These are phyloP conservation scores for Fragaria ananassa DNA, from an alignment of 306 rosid genomes.

Conservation along the genomic window DNA sequence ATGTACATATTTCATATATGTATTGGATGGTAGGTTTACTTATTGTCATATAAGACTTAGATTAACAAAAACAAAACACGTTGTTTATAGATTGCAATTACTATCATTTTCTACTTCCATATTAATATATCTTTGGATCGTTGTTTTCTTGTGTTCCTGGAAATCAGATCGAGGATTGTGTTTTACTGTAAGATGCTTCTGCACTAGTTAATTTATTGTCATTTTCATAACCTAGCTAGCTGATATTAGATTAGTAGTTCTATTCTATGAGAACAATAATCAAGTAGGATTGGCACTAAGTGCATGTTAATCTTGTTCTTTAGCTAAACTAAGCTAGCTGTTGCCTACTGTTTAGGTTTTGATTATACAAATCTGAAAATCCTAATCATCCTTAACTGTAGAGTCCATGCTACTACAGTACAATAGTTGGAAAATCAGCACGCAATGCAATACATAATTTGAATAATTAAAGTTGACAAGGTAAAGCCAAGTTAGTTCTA, in stretches of 20 bases:
- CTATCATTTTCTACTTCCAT: not conserved
- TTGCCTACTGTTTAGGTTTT: not conserved
- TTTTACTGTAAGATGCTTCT: not conserved
- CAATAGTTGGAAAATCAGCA: not conserved
- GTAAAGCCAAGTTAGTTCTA: constrained; percentile 3
- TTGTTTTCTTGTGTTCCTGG: constrained; percentile 2
- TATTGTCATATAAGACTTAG: not conserved
- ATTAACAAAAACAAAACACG: not conserved
- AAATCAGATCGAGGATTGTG: not conserved
- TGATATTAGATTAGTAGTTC: not conserved
- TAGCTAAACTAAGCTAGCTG: not conserved
- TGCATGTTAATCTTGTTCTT: constrained; percentile 7
- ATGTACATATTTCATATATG: not conserved
- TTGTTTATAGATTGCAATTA: not conserved
- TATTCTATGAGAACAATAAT: not conserved
- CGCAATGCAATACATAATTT: not conserved
- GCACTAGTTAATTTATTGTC: not conserved
- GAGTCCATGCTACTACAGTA: constrained; percentile 10
- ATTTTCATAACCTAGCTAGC: not conserved
- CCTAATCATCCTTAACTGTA: constrained; percentile 2
- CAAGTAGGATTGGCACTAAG: constrained; percentile 12
- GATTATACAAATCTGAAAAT: not conserved
- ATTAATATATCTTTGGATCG: not conserved
- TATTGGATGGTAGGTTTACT: not conserved
- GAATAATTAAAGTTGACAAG: not conserved